Evolutionary conservation across 495 filamentous ascomycete species (phyloP).

Genomic region (Hypoxylon trugodes): DNA sequence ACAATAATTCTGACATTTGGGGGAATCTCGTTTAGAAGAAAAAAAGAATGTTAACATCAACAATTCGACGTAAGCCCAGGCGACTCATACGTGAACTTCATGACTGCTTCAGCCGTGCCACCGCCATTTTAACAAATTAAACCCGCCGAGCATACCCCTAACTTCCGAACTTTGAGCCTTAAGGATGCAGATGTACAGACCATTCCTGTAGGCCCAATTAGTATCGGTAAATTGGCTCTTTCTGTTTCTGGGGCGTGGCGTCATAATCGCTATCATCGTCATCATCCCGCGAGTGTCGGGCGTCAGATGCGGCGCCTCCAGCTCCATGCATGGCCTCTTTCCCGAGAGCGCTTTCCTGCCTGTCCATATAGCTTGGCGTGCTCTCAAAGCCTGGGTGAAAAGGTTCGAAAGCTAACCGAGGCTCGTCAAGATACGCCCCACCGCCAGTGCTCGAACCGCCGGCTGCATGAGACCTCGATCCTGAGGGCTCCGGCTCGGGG

Average conservation of each 20-base stretch:
- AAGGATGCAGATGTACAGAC: background rate
- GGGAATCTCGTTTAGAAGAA: slow-evolving; percentile 37
- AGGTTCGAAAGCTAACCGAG: slow-evolving; percentile 55
- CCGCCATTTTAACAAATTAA: slow-evolving; percentile 4
- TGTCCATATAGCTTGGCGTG: slow-evolving; percentile 46
- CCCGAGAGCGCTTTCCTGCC: slow-evolving; percentile 47
- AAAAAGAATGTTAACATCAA: slow-evolving; percentile 20
- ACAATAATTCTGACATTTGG: slow-evolving; percentile 20
- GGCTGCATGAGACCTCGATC: slow-evolving; percentile 30
- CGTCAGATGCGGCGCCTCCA: slow-evolving; percentile 4
- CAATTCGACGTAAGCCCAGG: slow-evolving; percentile 3
- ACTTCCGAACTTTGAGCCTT: background rate
- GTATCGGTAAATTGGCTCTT: slow-evolving; percentile 51
- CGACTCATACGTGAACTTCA: background rate
- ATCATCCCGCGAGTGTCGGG: slow-evolving; percentile 16
- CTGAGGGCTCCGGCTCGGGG: slow-evolving; percentile 44
- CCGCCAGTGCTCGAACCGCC: slow-evolving; percentile 28
- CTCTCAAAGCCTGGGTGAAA: slow-evolving; percentile 61
- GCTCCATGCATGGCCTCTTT: slow-evolving; percentile 50
- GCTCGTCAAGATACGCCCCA: slow-evolving; percentile 34
- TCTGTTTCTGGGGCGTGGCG: slow-evolving; percentile 34
- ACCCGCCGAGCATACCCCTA: background rate
- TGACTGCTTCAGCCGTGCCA: slow-evolving; percentile 10
- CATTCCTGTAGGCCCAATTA: slow-evolving; percentile 21
- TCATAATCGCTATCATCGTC: slow-evolving; percentile 33